A percentile compares a stretch with the other conserved stretches of the same genome.
Conservation (phyloP, 73 alveolate species). For the Stentor coeruleus region DNA sequence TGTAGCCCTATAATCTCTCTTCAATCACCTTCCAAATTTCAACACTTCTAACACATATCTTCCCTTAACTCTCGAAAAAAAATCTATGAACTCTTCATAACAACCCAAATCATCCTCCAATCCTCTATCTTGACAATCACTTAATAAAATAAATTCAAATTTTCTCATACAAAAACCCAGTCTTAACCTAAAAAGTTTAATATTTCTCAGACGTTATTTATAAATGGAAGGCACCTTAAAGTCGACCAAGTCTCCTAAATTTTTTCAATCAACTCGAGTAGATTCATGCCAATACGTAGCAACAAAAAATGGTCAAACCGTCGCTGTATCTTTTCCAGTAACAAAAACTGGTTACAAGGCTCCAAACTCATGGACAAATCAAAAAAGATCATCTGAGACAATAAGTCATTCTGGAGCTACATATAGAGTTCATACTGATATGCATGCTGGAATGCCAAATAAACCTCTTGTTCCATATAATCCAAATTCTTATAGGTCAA, state of each 20-base stretch:
- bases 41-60: no score
- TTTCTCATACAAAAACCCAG: no score
- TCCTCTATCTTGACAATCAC: no score
- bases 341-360: conserved; percentile 39
- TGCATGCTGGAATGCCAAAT: conserved; percentile 65
- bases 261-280: conserved; percentile 57
- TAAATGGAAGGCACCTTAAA: no score
- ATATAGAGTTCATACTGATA: conserved; percentile 28
- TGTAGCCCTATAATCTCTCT: no score
- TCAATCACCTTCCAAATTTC: no score
- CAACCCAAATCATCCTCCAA: no score
- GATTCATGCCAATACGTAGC: conserved; percentile 64
- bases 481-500: conserved; percentile 48
- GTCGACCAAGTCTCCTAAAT: conserved; percentile 34
- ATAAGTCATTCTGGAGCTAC: conserved; percentile 36
- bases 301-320: conserved; percentile 62
- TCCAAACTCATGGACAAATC: conserved; percentile 16
- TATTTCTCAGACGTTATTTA: no score
- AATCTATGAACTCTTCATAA: no score
- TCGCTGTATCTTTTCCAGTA: conserved; percentile 62
- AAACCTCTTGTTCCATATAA: conserved; percentile 64
- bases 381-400: conserved; percentile 29
- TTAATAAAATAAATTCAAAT: no score
- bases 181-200: no score
- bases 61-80: no score